Conservation (phyloP, 176 grass and related monocot genomes). For the Hordeum vulgare region MorexV3_pseudomolecules_assembly NC_058524.1:7096420-7096919, state of each 20-base stretch:
- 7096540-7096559: constrained; percentile 50
- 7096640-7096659: neutral
- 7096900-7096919: neutral
- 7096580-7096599: neutral
- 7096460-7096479: constrained; percentile 44
- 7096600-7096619: neutral
- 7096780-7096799: neutral
- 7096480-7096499: constrained; percentile 33
- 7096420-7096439: constrained; percentile 17
- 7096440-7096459: constrained; percentile 36
- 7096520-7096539: constrained; percentile 69
- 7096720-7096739: no score
- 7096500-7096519: constrained; percentile 62
- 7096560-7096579: neutral
- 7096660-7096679: neutral
- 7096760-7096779: neutral
- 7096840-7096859: neutral
- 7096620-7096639: neutral
- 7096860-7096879: neutral
- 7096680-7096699: neutral
- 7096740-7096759: no score
- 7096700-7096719: no score
- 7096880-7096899: neutral
- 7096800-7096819: neutral
- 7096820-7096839: neutral